A percentile compares a stretch with the other conserved stretches of the same genome.
These are phyloP conservation scores for Blastomyces silverae DNA, from an alignment of 2,329 filamentous ascomycete species.

Conservation along the genomic window DNA sequence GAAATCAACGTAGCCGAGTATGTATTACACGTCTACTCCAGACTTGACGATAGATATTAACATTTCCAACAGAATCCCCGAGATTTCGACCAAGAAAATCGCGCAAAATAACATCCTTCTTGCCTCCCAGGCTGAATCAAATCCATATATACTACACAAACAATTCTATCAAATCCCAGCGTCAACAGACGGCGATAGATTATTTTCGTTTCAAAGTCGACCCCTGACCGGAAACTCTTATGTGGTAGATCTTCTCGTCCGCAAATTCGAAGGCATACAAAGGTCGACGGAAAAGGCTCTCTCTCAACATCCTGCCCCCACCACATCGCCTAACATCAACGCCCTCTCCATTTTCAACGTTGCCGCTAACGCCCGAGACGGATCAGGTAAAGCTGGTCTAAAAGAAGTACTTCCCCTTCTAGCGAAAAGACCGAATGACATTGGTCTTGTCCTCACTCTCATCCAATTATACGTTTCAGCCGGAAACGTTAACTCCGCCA, in stretches of 20 bases:
- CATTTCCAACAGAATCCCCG: constrained; percentile 44
- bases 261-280: constrained; percentile 55
- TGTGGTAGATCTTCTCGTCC: constrained; percentile 52
- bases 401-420: constrained; percentile 63
- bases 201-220: constrained; percentile 54
- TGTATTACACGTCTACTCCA: constrained; percentile 22
- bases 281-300: constrained; percentile 49
- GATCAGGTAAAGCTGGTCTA: constrained; percentile 59
- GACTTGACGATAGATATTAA: background rate
- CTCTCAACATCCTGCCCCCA: constrained; percentile 43
- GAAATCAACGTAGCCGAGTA: constrained; percentile 50
- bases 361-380: constrained; percentile 62
- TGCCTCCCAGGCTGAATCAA: constrained; percentile 41
- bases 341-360: constrained; percentile 61
- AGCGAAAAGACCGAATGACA: constrained; percentile 67
- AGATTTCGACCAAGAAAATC: constrained; percentile 53
- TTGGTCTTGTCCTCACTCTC: constrained; percentile 72
- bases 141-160: constrained; percentile 55
- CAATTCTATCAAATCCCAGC: constrained; percentile 47
- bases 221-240: constrained; percentile 50
- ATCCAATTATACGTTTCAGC: constrained; percentile 72
- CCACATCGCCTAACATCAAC: constrained; percentile 47
- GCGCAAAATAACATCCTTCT: constrained; percentile 55
- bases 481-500: constrained; percentile 65
- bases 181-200: constrained; percentile 45